Conservation (phyloP, 768 basidiomycete species). For the Leccinum subgranulosum region DNA sequence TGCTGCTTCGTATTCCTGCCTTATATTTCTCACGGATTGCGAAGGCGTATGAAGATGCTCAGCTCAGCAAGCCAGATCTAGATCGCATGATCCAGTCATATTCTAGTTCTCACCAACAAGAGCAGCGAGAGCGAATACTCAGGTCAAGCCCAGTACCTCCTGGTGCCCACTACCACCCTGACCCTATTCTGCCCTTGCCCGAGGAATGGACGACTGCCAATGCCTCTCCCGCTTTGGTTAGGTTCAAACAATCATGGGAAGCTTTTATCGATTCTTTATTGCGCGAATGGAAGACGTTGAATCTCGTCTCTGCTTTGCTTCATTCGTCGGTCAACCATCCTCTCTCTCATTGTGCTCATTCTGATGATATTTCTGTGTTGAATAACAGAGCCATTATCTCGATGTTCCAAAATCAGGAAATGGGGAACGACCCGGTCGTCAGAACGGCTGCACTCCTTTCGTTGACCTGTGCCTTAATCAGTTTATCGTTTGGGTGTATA, state of each 20-base stretch:
- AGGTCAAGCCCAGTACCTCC: slow-evolving; percentile 29
- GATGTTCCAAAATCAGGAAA: slow-evolving; percentile 55
- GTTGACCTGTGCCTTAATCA: slow-evolving; percentile 64
- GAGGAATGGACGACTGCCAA: slow-evolving; percentile 49
- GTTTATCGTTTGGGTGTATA: slow-evolving; percentile 68
- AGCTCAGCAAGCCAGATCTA: slow-evolving; percentile 73
- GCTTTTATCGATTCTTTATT: slow-evolving; percentile 64
- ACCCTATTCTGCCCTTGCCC: slow-evolving; percentile 41
- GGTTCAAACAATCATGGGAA: slow-evolving; percentile 71
- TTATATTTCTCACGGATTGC: slow-evolving; percentile 80
- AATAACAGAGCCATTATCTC: slow-evolving; percentile 59
- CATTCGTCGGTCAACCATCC: slow-evolving; percentile 37
- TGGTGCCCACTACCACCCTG: slow-evolving; percentile 20
- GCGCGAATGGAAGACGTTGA: slow-evolving; percentile 74
- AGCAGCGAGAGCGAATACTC: slow-evolving; percentile 11
- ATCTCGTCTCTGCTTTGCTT: slow-evolving; percentile 67
- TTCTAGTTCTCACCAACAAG: slow-evolving; percentile 14
- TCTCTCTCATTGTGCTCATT: background rate
- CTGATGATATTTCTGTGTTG: background rate
- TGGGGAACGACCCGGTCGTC: slow-evolving; percentile 57
- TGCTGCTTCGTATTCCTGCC: slow-evolving; percentile 68
- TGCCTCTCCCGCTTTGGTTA: slow-evolving; percentile 59
- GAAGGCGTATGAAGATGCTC: slow-evolving; percentile 72
- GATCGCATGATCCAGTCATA: slow-evolving; percentile 45
- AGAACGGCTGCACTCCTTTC: slow-evolving; percentile 64